These are phyloP conservation scores for Beverwykella pulmonaria DNA, from an alignment of 495 filamentous ascomycete genomes.

Conservation along the genomic window DNA sequence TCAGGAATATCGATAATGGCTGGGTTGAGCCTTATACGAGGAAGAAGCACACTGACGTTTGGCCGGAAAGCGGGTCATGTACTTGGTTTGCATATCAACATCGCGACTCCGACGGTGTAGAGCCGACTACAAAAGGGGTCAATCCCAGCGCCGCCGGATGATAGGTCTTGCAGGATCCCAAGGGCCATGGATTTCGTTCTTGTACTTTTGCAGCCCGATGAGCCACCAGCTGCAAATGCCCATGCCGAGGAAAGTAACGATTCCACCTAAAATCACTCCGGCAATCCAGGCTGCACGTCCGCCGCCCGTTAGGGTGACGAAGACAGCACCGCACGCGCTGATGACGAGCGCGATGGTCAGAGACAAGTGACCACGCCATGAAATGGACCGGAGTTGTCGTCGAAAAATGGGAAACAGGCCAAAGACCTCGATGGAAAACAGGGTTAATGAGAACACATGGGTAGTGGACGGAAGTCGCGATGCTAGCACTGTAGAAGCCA, in stretches of 20 bases:
- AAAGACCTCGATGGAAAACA: slow-evolving; percentile 97
- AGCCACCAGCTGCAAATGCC: slow-evolving; percentile 97
- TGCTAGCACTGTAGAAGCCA: slow-evolving; percentile 91
- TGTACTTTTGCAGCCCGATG: slow-evolving; percentile 95
- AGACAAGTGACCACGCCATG: slow-evolving; percentile 78
- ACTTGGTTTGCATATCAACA: slow-evolving; percentile 28
- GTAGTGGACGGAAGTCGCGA: slow-evolving; percentile 83
- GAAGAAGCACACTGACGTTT: slow-evolving; percentile 7
- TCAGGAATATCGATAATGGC: slow-evolving; percentile 2
- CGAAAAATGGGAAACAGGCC: slow-evolving; percentile 95
- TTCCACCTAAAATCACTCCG: slow-evolving; percentile 70
- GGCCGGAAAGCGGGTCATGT: slow-evolving; percentile 30
- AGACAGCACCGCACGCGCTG: slow-evolving; percentile 75
- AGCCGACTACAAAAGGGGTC: slow-evolving; percentile 27
- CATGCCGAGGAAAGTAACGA: slow-evolving; percentile 75
- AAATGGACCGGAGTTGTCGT: slow-evolving; percentile 77
- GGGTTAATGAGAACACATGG: slow-evolving; percentile 91
- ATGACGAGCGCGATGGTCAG: slow-evolving; percentile 80
- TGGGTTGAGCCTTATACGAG: slow-evolving; percentile 4
- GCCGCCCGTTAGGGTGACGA: slow-evolving; percentile 65
- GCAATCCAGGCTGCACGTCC: slow-evolving; percentile 75
- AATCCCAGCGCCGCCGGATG: slow-evolving; percentile 62
- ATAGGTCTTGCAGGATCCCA: slow-evolving; percentile 97
- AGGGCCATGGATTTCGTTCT: slow-evolving; percentile 96
- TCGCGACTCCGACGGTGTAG: slow-evolving; percentile 7